These are phyloP conservation scores for Parascedosporium putredinis DNA, from an alignment of 2,329 filamentous ascomycete species.

Conservation along the genomic window DNA sequence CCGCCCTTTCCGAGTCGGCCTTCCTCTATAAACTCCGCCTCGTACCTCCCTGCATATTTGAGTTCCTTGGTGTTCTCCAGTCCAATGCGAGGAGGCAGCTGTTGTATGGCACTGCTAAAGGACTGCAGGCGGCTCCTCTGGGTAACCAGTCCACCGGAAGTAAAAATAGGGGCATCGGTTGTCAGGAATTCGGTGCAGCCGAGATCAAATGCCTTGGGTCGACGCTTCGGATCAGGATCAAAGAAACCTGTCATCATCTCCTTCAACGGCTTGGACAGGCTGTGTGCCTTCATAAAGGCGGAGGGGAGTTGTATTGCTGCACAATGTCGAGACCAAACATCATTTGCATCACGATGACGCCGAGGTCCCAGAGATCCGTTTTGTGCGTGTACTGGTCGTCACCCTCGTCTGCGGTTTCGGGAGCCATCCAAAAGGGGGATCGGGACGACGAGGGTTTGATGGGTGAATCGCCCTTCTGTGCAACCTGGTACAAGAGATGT, in stretches of 20 bases:
- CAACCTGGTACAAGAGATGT: conserved; percentile 53
- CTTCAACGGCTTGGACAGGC: conserved; percentile 63
- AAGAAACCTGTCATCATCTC: conserved; percentile 81
- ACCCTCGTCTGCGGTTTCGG: conserved; percentile 57
- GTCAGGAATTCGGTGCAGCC: conserved; percentile 56
- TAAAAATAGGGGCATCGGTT: conserved; percentile 50
- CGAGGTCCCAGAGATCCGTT: conserved; percentile 91
- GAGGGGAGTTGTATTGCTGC: conserved; percentile 67
- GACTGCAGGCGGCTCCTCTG: conserved; percentile 7
- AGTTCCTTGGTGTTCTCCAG: neutral
- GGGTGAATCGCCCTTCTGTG: conserved; percentile 27
- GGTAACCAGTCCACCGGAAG: neutral
- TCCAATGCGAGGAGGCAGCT: conserved; percentile 15
- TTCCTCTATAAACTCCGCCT: conserved; percentile 82
- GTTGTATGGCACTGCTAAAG: conserved; percentile 24
- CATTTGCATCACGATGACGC: conserved; percentile 88
- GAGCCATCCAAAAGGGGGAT: conserved; percentile 74
- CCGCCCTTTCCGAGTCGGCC: conserved; percentile 84
- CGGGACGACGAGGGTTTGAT: conserved; percentile 49
- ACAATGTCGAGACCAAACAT: conserved; percentile 73
- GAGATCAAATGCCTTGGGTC: conserved; percentile 70
- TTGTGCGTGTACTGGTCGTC: conserved; percentile 60
- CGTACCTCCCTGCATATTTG: conserved; percentile 51
- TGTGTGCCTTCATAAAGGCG: conserved; percentile 58
- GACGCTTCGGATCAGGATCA: conserved; percentile 70